A percentile compares a stretch with the other conserved stretches of the same genome.
Evolutionary conservation across 1,139 yeast genomes (phyloP).

Genomic region (Yamadazyma buinensis): DNA sequence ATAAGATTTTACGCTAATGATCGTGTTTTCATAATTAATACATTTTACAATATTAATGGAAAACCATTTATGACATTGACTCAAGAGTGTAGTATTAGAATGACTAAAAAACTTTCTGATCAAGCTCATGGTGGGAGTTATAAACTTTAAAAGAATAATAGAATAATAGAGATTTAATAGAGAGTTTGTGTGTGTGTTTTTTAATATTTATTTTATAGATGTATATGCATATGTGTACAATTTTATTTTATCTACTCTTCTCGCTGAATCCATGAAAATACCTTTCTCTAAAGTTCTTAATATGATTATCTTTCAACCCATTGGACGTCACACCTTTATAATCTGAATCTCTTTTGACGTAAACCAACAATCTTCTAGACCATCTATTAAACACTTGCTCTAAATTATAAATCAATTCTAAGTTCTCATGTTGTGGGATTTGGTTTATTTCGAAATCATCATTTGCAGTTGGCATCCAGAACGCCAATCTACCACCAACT

Average conservation of each 20-base stretch:
- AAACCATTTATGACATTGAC: conserved; percentile 18
- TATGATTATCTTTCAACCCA: conserved; percentile 37
- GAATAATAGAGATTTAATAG: too few species aligned
- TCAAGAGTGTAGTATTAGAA: conserved; percentile 32
- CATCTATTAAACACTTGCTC: conserved; percentile 90
- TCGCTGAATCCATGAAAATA: conserved; percentile 68
- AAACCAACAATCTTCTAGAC: conserved; percentile 84
- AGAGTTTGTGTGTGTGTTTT: too few species aligned
- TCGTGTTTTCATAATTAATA: conserved; percentile 30
- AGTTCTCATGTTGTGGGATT: conserved; percentile 73
- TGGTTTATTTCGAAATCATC: conserved; percentile 73
- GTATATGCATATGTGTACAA: not conserved
- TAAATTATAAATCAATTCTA: conserved; percentile 69
- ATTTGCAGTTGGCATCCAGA: conserved; percentile 98
- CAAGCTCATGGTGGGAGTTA: conserved; percentile 14
- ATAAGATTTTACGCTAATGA: conserved; percentile 33
- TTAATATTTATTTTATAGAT: too few species aligned
- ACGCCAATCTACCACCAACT: conserved; percentile 74
- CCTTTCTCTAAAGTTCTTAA: conserved; percentile 69
- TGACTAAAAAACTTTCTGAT: conserved; percentile 24
- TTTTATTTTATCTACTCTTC: conserved; percentile 18
- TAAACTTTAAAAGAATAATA: too few species aligned
- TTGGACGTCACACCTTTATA: conserved; percentile 58
- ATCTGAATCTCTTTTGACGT: conserved; percentile 58
- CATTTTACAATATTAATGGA: conserved; percentile 28